phyloP scores from a whole-genome alignment of 2,329 filamentous ascomycete genomes.

The Ophiostoma australiae region DNA sequence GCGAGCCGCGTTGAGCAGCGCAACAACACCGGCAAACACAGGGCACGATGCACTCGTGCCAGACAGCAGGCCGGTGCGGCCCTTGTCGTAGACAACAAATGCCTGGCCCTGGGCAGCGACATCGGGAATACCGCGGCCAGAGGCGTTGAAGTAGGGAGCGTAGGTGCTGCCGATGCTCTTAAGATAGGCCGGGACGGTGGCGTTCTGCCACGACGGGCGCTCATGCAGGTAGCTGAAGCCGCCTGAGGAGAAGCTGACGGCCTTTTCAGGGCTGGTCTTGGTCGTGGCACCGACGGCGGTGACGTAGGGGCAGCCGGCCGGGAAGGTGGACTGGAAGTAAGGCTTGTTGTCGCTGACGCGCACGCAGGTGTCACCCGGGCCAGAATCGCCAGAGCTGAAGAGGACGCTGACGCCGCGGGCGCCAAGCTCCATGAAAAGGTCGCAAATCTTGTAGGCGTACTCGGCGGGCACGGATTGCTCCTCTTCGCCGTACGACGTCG shows the following conservation, averaged over 20 bases:
- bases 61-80: constrained; percentile 23
- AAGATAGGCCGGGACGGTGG: constrained; percentile 38
- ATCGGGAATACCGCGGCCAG: constrained; percentile 45
- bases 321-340: constrained; percentile 40
- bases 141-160: constrained; percentile 40
- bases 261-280: constrained; percentile 32
- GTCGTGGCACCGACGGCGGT: constrained; percentile 54
- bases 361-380: constrained; percentile 57
- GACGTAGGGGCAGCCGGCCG: constrained; percentile 38
- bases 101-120: constrained; percentile 50
- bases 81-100: constrained; percentile 31
- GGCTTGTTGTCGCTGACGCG: constrained; percentile 47
- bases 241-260: constrained; percentile 36
- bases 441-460: constrained; percentile 59
- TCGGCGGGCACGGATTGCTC: constrained; percentile 59
- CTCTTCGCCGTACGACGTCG: constrained; percentile 62
- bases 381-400: constrained; percentile 55
- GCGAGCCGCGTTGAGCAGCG: constrained; percentile 42
- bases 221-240: constrained; percentile 47
- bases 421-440: constrained; percentile 60
- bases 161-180: constrained; percentile 42
- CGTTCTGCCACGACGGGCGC: constrained; percentile 40
- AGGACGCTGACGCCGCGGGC: constrained; percentile 62
- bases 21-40: constrained; percentile 41
- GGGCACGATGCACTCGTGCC: constrained; percentile 40